Base-by-base conservation (phyloP, 2,329 filamentous ascomycete species). In the Fusarium nanum region DNA sequence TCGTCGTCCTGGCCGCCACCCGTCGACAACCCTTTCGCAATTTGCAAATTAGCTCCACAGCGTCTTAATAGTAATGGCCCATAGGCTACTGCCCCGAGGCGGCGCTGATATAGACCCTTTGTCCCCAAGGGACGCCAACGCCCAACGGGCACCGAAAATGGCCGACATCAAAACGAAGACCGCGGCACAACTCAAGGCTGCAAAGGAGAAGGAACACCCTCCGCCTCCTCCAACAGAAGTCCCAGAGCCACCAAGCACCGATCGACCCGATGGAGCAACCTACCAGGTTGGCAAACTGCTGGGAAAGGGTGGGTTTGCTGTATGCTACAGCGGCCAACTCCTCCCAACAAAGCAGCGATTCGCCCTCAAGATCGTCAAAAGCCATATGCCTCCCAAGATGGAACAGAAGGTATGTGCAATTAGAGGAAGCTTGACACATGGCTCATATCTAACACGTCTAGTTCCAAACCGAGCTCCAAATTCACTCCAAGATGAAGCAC, bases 401-500 rank as follows among this genome's bases (percentile, higher is more conserved):
- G 91, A 93, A 77, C 92, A 94, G 80, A 94, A 94, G 89, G 92
- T 93, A 66, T 54, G 79, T 70, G 25, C 22, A 20, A n/a, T n/a
- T 22, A 9, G 6, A 28, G 23, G 16, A 30, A 11, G 45, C 22
- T 20, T 5, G 3, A 27, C n/a, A n/a, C 13, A 34, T 20, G 13
- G 23, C 27, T 30, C 14, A 41, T 20, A 30, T 47, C 69, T 77
- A 55, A 78, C 71, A 20, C 16, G 2, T 44, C 20, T 48, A 90
- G 88, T 91, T 91, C 74, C 89, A 91, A 89, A 89, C 88, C 23
- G 96, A 99, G 80, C 88, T 99, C 9, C 95, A 98, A 81, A 98
- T 99, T 65, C 96, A 99, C 82, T 98, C 96, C 45, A 99, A 98
- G 79, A 95, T 99, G 89, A 90, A 91, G 61, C 96, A 99, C 77